These are phyloP conservation scores for Sporothrix variecibatus DNA, from an alignment of 2,329 filamentous ascomycete genomes.

Conservation along the genomic window DNA sequence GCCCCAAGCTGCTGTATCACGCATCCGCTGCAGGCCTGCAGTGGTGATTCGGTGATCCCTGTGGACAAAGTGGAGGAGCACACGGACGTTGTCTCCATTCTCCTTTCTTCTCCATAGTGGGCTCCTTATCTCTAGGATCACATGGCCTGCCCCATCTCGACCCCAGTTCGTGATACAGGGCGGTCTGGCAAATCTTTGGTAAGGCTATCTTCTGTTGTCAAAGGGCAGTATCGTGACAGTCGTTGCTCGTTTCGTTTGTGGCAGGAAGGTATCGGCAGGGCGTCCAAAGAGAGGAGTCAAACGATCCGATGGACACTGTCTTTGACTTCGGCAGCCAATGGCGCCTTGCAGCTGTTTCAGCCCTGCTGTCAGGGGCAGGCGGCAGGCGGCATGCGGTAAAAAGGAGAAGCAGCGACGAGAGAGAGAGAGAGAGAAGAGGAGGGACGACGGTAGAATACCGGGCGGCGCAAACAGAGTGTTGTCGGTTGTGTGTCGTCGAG, in stretches of 20 bases:
- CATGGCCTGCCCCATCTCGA: background rate
- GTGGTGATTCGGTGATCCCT: constrained; percentile 1
- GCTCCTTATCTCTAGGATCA: background rate
- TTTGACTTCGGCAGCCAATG: background rate
- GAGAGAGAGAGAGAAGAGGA: background rate
- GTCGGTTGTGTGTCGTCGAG: background rate
- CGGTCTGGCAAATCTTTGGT: background rate
- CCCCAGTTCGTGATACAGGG: background rate
- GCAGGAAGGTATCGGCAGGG: background rate
- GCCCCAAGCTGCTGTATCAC: background rate
- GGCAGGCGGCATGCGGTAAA: background rate
- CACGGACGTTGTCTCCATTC: background rate
- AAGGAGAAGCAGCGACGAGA: background rate
- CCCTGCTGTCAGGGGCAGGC: constrained; percentile 13
- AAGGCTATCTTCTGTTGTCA: background rate
- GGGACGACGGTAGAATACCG: background rate
- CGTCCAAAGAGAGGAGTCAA: background rate
- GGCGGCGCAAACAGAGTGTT: background rate
- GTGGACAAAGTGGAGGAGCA: constrained; percentile 8
- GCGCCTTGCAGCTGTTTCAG: constrained; percentile 9
- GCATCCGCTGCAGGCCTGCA: background rate
- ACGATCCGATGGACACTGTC: background rate
- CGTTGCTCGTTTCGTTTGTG: background rate
- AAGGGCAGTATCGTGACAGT: background rate
- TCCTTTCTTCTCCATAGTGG: background rate